Conservation (phyloP, 805 yeast species). For the Suhomyces kilbournensis region DNA sequence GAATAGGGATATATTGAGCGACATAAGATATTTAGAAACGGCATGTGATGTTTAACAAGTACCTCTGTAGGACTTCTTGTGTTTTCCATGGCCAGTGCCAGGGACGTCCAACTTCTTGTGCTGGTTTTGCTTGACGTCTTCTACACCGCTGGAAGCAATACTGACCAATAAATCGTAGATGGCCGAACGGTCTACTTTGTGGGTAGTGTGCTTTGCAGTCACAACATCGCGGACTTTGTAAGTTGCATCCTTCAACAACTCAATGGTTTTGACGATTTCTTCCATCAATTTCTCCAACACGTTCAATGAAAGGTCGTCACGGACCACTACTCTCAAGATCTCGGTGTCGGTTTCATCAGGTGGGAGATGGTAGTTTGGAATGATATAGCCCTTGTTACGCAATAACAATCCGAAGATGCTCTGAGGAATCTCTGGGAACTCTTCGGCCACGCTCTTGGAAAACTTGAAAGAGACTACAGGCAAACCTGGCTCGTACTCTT, state of each 20-base stretch:
- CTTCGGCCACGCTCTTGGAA: slow-evolving; percentile 50
- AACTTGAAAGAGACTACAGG: slow-evolving; percentile 89
- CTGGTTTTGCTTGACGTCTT: slow-evolving; percentile 28
- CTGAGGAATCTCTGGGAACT: slow-evolving; percentile 82
- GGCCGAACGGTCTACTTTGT: slow-evolving; percentile 28
- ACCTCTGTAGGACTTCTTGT: slow-evolving; percentile 35
- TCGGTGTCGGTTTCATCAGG: slow-evolving; percentile 55
- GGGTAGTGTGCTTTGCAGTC: slow-evolving; percentile 13
- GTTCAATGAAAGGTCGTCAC: slow-evolving; percentile 61
- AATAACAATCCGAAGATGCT: slow-evolving; percentile 66
- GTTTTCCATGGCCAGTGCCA: slow-evolving; percentile 19
- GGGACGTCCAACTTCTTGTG: slow-evolving; percentile 17
- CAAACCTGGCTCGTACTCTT: slow-evolving; percentile 64
- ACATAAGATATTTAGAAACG: background rate
- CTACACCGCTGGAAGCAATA: slow-evolving; percentile 56
- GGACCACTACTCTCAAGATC: slow-evolving; percentile 80
- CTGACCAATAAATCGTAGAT: slow-evolving; percentile 50
- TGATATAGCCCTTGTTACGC: slow-evolving; percentile 44
- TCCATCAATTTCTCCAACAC: slow-evolving; percentile 40
- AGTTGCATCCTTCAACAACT: slow-evolving; percentile 50
- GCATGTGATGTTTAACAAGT: slow-evolving; percentile 21
- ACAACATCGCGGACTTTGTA: slow-evolving; percentile 34
- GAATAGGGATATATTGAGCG: background rate
- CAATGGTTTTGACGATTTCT: slow-evolving; percentile 53
- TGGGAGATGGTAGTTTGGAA: slow-evolving; percentile 87